phyloP scores from a whole-genome alignment of 495 filamentous ascomycete species.

The Jackrogersella multiformis region DNA sequence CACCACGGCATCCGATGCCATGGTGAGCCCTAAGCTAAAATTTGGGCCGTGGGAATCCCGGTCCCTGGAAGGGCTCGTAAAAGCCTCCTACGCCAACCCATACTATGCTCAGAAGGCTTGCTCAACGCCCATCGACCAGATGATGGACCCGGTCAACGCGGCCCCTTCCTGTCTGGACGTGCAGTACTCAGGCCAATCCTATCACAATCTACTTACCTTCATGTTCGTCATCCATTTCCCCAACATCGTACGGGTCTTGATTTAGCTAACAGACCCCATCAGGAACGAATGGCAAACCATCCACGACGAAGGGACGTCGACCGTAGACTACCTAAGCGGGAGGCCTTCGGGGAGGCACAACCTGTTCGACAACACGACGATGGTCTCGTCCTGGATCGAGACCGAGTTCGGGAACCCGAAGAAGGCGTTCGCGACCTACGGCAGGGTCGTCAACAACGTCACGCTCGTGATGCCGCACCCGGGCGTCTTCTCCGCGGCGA shows the following conservation, averaged over 20 bases:
- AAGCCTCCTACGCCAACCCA: slow-evolving; percentile 66
- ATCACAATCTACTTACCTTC: slow-evolving; percentile 49
- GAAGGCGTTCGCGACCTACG: slow-evolving; percentile 53
- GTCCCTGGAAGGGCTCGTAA: slow-evolving; percentile 64
- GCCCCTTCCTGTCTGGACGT: slow-evolving; percentile 69
- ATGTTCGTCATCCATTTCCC: slow-evolving; percentile 33
- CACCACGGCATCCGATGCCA: slow-evolving; percentile 74
- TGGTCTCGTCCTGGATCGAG: slow-evolving; percentile 69
- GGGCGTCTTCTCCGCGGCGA: slow-evolving; percentile 69
- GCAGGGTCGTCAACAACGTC: slow-evolving; percentile 72
- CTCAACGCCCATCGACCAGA: slow-evolving; percentile 63
- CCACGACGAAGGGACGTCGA: slow-evolving; percentile 48
- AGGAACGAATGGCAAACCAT: slow-evolving; percentile 59
- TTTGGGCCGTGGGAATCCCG: slow-evolving; percentile 56
- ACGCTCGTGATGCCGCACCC: slow-evolving; percentile 78
- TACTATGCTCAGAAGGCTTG: slow-evolving; percentile 62
- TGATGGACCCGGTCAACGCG: slow-evolving; percentile 46
- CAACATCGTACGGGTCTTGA: slow-evolving; percentile 47
- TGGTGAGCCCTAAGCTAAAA: slow-evolving; percentile 73
- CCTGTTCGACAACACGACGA: slow-evolving; percentile 71
- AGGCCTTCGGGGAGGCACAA: slow-evolving; percentile 65
- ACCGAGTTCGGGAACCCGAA: slow-evolving; percentile 56
- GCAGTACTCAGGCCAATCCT: slow-evolving; percentile 67
- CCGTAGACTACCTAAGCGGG: slow-evolving; percentile 46
- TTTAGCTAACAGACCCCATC: slow-evolving; percentile 60